Evolutionary conservation across 257 asterid genomes (phyloP).

Genomic region (Leonotis leonurus): DNA sequence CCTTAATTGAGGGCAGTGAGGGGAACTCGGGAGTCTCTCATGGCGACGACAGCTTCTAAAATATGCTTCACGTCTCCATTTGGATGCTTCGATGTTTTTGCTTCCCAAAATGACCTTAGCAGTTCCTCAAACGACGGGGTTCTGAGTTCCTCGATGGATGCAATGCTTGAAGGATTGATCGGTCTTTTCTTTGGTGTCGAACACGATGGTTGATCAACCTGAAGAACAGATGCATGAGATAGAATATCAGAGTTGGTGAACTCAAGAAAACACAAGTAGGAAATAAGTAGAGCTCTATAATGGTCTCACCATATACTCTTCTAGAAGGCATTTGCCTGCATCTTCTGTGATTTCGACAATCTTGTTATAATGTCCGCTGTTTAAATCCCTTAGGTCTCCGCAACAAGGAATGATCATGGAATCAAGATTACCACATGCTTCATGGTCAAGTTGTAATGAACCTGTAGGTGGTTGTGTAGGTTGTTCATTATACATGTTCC

Average conservation of each 20-base stretch:
- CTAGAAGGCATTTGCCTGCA: slow-evolving; percentile 82
- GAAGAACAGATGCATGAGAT: neutral
- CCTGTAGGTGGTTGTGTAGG: slow-evolving; percentile 37
- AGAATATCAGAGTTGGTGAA: neutral
- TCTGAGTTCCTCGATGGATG: slow-evolving; percentile 78
- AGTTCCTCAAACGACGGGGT: slow-evolving; percentile 83
- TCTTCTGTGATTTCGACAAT: slow-evolving; percentile 67
- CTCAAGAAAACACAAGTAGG: neutral
- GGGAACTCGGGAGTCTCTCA: slow-evolving; percentile 74
- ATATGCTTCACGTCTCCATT: slow-evolving; percentile 72
- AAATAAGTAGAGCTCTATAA: neutral
- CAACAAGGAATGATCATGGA: slow-evolving; percentile 77
- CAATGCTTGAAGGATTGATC: slow-evolving; percentile 57
- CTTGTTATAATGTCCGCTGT: slow-evolving; percentile 68
- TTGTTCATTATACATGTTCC: slow-evolving; percentile 1
- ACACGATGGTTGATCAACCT: slow-evolving; percentile 93
- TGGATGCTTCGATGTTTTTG: slow-evolving; percentile 58
- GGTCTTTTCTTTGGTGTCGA: slow-evolving; percentile 71
- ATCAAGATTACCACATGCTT: slow-evolving; percentile 73
- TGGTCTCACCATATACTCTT: slow-evolving; percentile 69
- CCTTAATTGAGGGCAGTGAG: slow-evolving; percentile 61
- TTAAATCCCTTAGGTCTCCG: slow-evolving; percentile 76
- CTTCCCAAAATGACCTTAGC: slow-evolving; percentile 73
- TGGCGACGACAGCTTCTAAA: slow-evolving; percentile 45
- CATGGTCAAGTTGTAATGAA: slow-evolving; percentile 87